Percentiles rank a stretch among this genome's conserved stretches.
phyloP scores from a whole-genome alignment of 805 yeast species.

The Cyberlindnera xishuangbannaensis region DNA sequence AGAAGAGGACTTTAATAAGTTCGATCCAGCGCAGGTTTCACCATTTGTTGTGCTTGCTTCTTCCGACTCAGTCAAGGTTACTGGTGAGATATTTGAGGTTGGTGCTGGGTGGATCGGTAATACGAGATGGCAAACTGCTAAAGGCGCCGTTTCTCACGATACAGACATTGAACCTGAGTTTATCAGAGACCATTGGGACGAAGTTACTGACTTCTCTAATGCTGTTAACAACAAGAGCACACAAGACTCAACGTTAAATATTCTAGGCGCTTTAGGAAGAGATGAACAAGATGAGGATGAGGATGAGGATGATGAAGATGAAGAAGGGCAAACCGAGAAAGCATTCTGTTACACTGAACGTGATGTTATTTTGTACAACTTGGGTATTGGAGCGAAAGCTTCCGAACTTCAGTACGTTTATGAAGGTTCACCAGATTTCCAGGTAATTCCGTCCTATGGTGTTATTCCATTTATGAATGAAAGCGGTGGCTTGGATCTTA shows the following conservation, averaged over 20 bases:
- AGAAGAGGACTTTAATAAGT: slow-evolving; percentile 73
- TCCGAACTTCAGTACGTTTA: slow-evolving; percentile 72
- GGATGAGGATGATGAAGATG: slow-evolving; percentile 40
- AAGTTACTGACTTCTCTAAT: slow-evolving; percentile 57
- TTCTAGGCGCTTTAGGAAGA: slow-evolving; percentile 54
- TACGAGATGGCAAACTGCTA: slow-evolving; percentile 92
- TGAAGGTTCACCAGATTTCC: slow-evolving; percentile 73
- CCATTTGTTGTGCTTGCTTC: slow-evolving; percentile 79
- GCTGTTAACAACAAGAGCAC: slow-evolving; percentile 52
- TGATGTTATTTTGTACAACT: slow-evolving; percentile 77
- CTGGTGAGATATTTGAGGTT: slow-evolving; percentile 82
- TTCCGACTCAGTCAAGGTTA: slow-evolving; percentile 61
- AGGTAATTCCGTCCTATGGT: slow-evolving; percentile 84
- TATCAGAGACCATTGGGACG: slow-evolving; percentile 60
- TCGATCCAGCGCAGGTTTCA: slow-evolving; percentile 84
- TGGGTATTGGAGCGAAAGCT: slow-evolving; percentile 82
- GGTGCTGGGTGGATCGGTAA: slow-evolving; percentile 97
- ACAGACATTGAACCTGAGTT: slow-evolving; percentile 54
- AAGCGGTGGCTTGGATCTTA: slow-evolving; percentile 50
- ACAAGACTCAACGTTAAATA: slow-evolving; percentile 75
- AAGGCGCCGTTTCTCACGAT: slow-evolving; percentile 63
- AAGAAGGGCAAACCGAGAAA: slow-evolving; percentile 38
- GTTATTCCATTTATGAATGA: slow-evolving; percentile 80
- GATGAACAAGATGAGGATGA: slow-evolving; percentile 30
- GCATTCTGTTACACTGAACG: slow-evolving; percentile 56